phyloP scores from a whole-genome alignment of 2,329 filamentous ascomycete species.

The Fusarium anguioides region DNA sequence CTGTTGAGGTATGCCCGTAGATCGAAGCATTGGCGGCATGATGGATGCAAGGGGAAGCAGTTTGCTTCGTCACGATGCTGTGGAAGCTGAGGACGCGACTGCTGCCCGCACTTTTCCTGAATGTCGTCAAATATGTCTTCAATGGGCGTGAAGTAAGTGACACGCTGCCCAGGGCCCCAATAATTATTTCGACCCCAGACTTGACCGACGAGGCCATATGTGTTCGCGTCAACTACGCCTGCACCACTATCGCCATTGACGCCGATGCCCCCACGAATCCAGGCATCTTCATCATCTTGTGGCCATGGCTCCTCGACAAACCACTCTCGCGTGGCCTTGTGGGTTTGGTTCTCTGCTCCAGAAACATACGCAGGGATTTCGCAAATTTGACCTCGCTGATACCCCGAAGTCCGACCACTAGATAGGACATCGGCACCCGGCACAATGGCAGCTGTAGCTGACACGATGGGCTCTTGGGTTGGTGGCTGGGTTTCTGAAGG shows the following conservation, averaged over 20 bases:
- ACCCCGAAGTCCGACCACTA: slow-evolving; percentile 57
- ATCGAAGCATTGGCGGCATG: slow-evolving; percentile 57
- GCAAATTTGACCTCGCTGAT: slow-evolving; percentile 56
- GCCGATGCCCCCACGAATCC: slow-evolving; percentile 60
- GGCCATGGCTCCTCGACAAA: slow-evolving; percentile 56
- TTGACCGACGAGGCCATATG: slow-evolving; percentile 54
- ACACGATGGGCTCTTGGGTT: slow-evolving; percentile 49
- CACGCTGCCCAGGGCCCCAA: slow-evolving; percentile 54
- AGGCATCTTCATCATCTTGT: slow-evolving; percentile 55
- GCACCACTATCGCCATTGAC: slow-evolving; percentile 59
- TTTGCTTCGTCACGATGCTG: slow-evolving; percentile 55
- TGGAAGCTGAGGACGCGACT: slow-evolving; percentile 54
- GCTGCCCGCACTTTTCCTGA: slow-evolving; percentile 56
- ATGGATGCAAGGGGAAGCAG: slow-evolving; percentile 54
- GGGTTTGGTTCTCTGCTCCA: slow-evolving; percentile 54
- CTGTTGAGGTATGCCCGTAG: slow-evolving; percentile 54
- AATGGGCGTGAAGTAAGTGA: slow-evolving; percentile 58
- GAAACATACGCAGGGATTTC: slow-evolving; percentile 58
- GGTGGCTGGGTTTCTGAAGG: slow-evolving; percentile 50
- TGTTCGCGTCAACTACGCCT: slow-evolving; percentile 56
- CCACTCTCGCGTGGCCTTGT: slow-evolving; percentile 58
- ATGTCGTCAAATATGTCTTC: slow-evolving; percentile 59
- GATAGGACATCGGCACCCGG: slow-evolving; percentile 54
- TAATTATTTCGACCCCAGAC: slow-evolving; percentile 59
- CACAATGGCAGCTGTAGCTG: slow-evolving; percentile 45